Conservation (phyloP, 805 yeast species). For the Candida cerambycidarum region DNA sequence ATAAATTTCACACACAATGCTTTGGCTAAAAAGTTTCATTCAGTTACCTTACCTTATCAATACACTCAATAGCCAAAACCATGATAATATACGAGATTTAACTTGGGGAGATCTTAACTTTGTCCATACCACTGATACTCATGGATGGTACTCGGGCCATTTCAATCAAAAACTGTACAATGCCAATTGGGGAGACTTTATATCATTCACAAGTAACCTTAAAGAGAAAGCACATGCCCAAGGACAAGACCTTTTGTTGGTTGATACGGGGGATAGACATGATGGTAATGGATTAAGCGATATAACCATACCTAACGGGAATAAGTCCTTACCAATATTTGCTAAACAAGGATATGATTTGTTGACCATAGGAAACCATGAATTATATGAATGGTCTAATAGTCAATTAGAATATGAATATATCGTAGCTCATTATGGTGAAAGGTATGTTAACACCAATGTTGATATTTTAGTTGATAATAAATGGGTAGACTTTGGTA, state of each 20-base stretch:
- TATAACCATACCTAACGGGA: slow-evolving; percentile 72
- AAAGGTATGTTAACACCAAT: slow-evolving; percentile 68
- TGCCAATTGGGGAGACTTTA: slow-evolving; percentile 91
- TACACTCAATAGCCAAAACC: no score
- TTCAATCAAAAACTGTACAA: slow-evolving; percentile 70
- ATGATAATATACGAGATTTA: slow-evolving; percentile 43
- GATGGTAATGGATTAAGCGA: slow-evolving; percentile 94
- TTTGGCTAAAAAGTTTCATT: slow-evolving; percentile 1
- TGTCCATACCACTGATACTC: slow-evolving; percentile 94
- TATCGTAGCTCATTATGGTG: slow-evolving; percentile 59
- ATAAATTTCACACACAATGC: no score
- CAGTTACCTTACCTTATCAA: not conserved
- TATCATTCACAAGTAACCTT: slow-evolving; percentile 63
- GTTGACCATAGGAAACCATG: slow-evolving; percentile 88
- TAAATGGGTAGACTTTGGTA: slow-evolving; percentile 64
- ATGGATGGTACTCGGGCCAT: slow-evolving; percentile 96
- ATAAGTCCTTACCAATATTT: slow-evolving; percentile 60
- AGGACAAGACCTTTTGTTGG: slow-evolving; percentile 63
- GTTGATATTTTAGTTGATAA: slow-evolving; percentile 55
- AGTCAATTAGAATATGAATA: slow-evolving; percentile 63
- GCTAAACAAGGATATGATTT: slow-evolving; percentile 69
- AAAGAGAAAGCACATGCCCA: slow-evolving; percentile 40
- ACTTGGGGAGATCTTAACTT: slow-evolving; percentile 76
- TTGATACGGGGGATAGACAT: slow-evolving; percentile 92
- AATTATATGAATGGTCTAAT: slow-evolving; percentile 67